Evolutionary conservation across 75 land plant species (phyloP), one percentile per base, ranked within the genome.

Genomic region (Sequoiadendron giganteum): DNA sequence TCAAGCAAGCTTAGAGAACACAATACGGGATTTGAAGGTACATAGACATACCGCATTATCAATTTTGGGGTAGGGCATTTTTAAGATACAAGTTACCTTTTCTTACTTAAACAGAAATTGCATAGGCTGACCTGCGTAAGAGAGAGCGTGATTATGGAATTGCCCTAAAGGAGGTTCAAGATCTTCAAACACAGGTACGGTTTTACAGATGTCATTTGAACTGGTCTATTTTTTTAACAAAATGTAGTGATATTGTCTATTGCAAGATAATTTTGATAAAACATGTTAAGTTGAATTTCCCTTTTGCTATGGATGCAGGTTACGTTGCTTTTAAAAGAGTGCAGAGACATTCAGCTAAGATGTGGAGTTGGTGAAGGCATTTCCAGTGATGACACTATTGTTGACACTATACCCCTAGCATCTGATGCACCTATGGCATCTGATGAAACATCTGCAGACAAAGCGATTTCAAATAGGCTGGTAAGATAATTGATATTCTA

Each of bases 271-370:
- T 65, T 65, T 65, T 65, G 70, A 28, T 7, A 28, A 28, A 65
- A 7, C 70, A 52, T 58, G 65, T 21, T 56, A 56, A 18, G 42
- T 39, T 21, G 21, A 82, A 47, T 32, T 55, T 36, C 36, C 9
- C 32, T 36, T 28, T 85, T 55, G 36, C 58, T 83, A 49, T 87
- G 10, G 48, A 5, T 84, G 68, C 87, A 98, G 99, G 95, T 98
- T 76, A 91, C 99, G 15, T 88, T 97, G 85, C 96, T 98, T 43
- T 90, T 98, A 13, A 98, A 98, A 83, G 99, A 98, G 87, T 98
- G 99, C 86, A 91, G 88, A 38, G 99, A 98, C 91, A 90, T 97
- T 39, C 96, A 97, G 86, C 85, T 94, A 43, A 94, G 95, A 34
- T 93, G 88, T 92, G 95, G 95, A 79, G 92, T 79, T 48, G 87